These are phyloP conservation scores for Entamoeba histolytica DNA, from an alignment of 208 protist genomes.

Conservation along the genomic window DNA sequence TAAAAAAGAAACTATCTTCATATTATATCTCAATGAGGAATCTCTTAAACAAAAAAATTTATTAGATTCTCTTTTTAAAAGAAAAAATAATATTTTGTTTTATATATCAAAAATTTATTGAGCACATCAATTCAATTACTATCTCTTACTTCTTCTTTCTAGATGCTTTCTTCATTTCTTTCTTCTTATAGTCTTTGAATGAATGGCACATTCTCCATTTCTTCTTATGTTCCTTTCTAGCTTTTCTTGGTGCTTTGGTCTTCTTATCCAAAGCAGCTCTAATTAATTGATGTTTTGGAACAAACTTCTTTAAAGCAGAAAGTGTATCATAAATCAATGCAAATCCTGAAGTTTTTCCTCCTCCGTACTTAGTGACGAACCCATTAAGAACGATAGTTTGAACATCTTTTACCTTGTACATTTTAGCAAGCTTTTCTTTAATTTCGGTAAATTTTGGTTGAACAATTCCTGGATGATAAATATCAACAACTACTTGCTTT, in stretches of 20 bases:
- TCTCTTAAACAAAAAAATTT: too few species aligned
- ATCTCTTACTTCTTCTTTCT: not conserved
- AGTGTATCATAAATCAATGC: slow-evolving; percentile 92
- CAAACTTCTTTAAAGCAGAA: slow-evolving; percentile 65
- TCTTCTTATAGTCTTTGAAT: not conserved
- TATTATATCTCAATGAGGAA: too few species aligned
- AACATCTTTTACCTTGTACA: slow-evolving; percentile 74
- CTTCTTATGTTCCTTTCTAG: not conserved
- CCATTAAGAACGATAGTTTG: slow-evolving; percentile 78
- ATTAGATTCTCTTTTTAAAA: too few species aligned
- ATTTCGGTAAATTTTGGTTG: slow-evolving; percentile 58
- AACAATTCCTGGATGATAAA: slow-evolving; percentile 53
- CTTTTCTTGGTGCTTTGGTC: not conserved
- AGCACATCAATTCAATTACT: too few species aligned
- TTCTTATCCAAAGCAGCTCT: slow-evolving; percentile 31
- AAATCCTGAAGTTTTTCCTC: slow-evolving; percentile 88
- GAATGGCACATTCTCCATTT: not conserved
- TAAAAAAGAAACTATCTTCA: too few species aligned
- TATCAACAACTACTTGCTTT: slow-evolving; percentile 81
- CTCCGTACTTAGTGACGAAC: slow-evolving; percentile 92
- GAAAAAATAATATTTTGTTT: too few species aligned
- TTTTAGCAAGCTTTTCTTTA: slow-evolving; percentile 67
- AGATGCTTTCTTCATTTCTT: not conserved
- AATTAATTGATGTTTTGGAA: slow-evolving; percentile 84
- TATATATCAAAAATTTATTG: too few species aligned